Evolutionary conservation across 2,329 filamentous ascomycete species (phyloP).

Genomic region (Apiospora marii): DNA sequence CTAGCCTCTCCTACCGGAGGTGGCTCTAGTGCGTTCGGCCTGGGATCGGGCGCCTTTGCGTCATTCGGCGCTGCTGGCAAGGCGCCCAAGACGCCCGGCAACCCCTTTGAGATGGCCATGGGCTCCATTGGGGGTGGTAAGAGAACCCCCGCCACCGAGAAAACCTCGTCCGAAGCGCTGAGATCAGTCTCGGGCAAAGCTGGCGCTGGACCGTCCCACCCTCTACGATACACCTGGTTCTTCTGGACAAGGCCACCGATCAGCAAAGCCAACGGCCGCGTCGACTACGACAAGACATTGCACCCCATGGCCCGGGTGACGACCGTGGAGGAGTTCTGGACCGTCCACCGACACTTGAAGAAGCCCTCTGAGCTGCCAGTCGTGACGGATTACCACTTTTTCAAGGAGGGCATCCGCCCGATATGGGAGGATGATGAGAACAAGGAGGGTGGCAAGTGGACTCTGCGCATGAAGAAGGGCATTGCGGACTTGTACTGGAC

Average conservation of each 20-base stretch:
- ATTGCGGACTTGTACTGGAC: conserved; percentile 98
- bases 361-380: conserved; percentile 86
- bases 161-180: conserved; percentile 61
- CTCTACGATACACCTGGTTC: conserved; percentile 87
- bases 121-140: conserved; percentile 51
- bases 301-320: conserved; percentile 83
- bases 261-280: conserved; percentile 86
- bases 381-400: conserved; percentile 97
- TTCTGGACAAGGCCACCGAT: conserved; percentile 98
- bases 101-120: conserved; percentile 79
- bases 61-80: conserved; percentile 84
- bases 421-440: conserved; percentile 99
- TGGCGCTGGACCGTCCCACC: conserved; percentile 57
- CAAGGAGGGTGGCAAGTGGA: conserved; percentile 96
- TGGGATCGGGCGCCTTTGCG: conserved; percentile 94
- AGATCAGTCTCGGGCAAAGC: conserved; percentile 47
- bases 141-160: conserved; percentile 68
- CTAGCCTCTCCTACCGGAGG: conserved; percentile 78
- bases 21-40: conserved; percentile 83
- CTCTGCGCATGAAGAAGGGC: conserved; percentile 95
- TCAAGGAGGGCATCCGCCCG: conserved; percentile 93
- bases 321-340: conserved; percentile 90
- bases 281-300: conserved; percentile 96
- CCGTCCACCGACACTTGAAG: conserved; percentile 87
- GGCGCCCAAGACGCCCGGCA: conserved; percentile 85